Evolutionary conservation across 805 yeast species (phyloP), one percentile per base, ranked within the genome.

Genomic region (Kodamaea kaohsiungensis): DNA sequence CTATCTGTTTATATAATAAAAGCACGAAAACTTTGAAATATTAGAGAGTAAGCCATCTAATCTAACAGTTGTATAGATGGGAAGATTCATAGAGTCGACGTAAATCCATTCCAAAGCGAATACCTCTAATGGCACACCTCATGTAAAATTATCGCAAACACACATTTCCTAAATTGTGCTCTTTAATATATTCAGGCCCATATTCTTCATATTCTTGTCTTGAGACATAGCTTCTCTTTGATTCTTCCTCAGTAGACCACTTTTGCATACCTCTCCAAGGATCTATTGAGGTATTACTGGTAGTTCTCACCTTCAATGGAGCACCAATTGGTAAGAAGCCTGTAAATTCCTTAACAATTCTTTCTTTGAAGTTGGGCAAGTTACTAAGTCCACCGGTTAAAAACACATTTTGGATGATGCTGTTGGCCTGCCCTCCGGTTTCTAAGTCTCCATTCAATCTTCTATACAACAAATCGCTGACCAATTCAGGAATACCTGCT

Each of bases 221-320:
- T 0, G 95, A 80, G 19, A 93, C 75, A 55, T 78, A 83, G 8
- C 82, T 72, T 1, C 71, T 60, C 25, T 74, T 61, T 39, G 80
- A 77, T 15, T 77, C 83, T 1, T 70, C 77, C 18, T 80, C 76
- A 2, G 62, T 61, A 5, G 92, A 75, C 89, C 96, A 89, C 62
- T 81, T 80, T 10, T 89, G 85, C 96, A 95, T 91, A 27, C 99
- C 99, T 63, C 78, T 86, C 98, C 99, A 95, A 1, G 98, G 83
- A 68, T 93, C 99, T 30, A 82, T 64, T 1, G 82, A 60, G 1
- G 97, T 93, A 66, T 89, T 85, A 1, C 69, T 59, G 0, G 97
- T 95, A 15, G 71, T 65, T 53, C 87, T 73, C 0, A 92, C 87
- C 4, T 76, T 71, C 37, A 92, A 70, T 0, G 82, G 79, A 0